Evolutionary conservation across 2,329 filamentous ascomycete genomes (phyloP), one percentile per base, ranked within the genome.

Genomic region (Furcasterigmium sp.): DNA sequence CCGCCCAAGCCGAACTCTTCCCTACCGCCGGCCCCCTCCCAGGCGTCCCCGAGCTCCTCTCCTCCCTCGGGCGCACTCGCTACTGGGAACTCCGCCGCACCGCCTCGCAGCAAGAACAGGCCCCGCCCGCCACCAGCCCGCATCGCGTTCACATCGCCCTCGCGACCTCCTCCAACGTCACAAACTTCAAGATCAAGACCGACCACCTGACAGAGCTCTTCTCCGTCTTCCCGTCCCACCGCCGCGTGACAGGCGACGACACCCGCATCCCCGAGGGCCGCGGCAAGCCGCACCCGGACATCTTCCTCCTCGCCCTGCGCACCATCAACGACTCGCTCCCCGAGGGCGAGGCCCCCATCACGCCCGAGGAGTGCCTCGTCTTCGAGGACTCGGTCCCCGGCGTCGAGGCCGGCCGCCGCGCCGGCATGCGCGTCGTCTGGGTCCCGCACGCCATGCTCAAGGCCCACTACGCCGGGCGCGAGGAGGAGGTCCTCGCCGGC

Each of bases 371-470:
- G 64, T 97, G 93, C 60, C 73, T 98, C 14, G 93, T 97, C 0
- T 97, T 98, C 56, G 93, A 98, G 67, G 93, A 98, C 63, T 88
- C 85, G 37, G 91, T 97, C 2, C 88, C 90, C 0, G 93, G 93
- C 4, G 89, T 96, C 3, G 93, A 98, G 67, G 82, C 89, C 3
- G 93, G 90, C 5, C 74, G 93, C 42, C 80, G 93, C 51, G 93
- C 93, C 0, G 91, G 91, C 0, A 97, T 97, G 91, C 82, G 91
- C 52, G 90, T 94, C 11, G 74, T 95, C 1, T 98, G 93, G 93
- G 85, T 82, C 53, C 93, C 93, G 19, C 90, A 97, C 65, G 79
- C 82, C 1, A 87, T 80, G 57, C 68, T 98, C 41, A 73, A 85
- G 65, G 71, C 79, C 41, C 87, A 91, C 61, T 95, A 87, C 55